Base-by-base conservation (phyloP, 163 green algal species). In the Botryococcus braunii region DNA sequence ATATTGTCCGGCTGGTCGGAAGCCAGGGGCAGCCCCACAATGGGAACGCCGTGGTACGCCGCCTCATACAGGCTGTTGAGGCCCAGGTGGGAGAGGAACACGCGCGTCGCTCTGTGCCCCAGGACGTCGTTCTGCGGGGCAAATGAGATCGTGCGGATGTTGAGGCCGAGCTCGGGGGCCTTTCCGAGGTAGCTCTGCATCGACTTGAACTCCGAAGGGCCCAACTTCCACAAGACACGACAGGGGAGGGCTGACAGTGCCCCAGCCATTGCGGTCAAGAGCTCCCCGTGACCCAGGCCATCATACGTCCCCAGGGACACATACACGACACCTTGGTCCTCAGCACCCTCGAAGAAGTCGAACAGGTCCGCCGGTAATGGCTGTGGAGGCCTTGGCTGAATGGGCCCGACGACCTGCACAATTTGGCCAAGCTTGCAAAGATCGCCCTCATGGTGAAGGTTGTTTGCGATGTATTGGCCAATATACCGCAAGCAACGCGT, bases 1-100 rank as follows among this genome's bases (percentile, higher is more conserved):
- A 63, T 35, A 4, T 63, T 63, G 56, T 63, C 56, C 56, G 29
- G 27, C 56, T 63, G 56, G 29, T 63, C 56, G 21, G 56, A 34
- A 47, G 41, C 41, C 27, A 63, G 31, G 6, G 56, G 56, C 34
- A 63, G 40, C 2, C 56, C 56, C 27, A 27, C 56, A 29, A 63
- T 37, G 29, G 56, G 56, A 5, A 63, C 56, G 0, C 27, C 56
- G 29, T 63, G 56, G 29, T 63, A 63, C 7, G 56, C 56, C 27
- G 56, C 56, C 56, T 63, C 56, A 63, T 63, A 63, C 23, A 63
- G 56, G 27, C 56, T 35, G 6, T 63, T 63, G 1, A 63, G 21
- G 11, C 56, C 56, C 34, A 34, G 34, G 56, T 63, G 56, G 23
- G 56, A 47, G 2, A 63, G 56, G 27, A 63, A 63, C 27, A 35